These are phyloP conservation scores for Chrysosporium keratinophilum DNA, from an alignment of 2,329 filamentous ascomycete genomes.

Conservation along the genomic window DNA sequence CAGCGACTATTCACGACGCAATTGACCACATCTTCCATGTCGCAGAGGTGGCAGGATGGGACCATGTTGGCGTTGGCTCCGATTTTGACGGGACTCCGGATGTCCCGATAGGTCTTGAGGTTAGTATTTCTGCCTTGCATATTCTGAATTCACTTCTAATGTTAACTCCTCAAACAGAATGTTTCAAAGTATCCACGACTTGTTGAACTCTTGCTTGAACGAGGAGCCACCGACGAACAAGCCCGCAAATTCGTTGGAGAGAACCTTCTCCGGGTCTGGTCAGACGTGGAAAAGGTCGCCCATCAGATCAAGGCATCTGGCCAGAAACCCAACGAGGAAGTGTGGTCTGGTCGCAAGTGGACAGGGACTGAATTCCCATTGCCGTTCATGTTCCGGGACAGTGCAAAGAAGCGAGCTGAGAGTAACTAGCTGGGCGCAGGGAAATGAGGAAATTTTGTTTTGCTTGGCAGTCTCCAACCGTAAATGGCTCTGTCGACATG, in stretches of 20 bases:
- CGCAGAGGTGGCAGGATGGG: slow-evolving; percentile 24
- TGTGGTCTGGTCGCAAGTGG: slow-evolving; percentile 15
- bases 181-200: slow-evolving; percentile 21
- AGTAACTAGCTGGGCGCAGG: neutral
- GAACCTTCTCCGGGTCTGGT: slow-evolving; percentile 29
- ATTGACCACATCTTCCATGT: slow-evolving; percentile 33
- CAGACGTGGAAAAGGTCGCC: slow-evolving; percentile 16
- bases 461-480: neutral
- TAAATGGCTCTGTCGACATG: no score
- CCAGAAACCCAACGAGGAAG: slow-evolving; percentile 18
- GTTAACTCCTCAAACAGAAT: slow-evolving; percentile 16
- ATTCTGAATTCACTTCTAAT: neutral
- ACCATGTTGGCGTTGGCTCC: slow-evolving; percentile 29
- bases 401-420: neutral
- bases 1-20: slow-evolving; percentile 28
- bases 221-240: slow-evolving; percentile 33
- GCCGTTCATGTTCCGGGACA: slow-evolving; percentile 8
- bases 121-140: neutral
- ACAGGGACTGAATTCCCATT: slow-evolving; percentile 2
- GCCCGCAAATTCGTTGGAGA: slow-evolving; percentile 29
- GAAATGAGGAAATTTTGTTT: neutral
- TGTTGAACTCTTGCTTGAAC: slow-evolving; percentile 23
- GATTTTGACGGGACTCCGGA: slow-evolving; percentile 28
- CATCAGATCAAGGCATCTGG: slow-evolving; percentile 15
- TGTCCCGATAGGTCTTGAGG: slow-evolving; percentile 22